Base-by-base conservation (phyloP, 2,329 filamentous ascomycete species). In the Tolypocladium endophyticum region DNA sequence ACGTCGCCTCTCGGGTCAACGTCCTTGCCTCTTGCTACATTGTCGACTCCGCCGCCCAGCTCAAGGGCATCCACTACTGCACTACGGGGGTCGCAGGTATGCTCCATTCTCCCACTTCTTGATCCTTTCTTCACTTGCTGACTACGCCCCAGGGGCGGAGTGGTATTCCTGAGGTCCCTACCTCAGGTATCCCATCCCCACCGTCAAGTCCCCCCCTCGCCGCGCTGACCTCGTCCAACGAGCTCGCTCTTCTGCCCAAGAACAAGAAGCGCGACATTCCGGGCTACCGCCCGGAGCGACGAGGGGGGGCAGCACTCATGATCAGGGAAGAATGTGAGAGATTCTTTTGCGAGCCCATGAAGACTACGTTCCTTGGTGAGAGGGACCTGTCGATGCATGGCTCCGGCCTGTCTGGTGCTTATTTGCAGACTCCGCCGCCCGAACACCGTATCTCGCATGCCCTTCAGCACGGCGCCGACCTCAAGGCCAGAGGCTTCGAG, bases 281-380 rank as follows among this genome's bases (percentile, higher is more conserved):
- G 68, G 73, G 72, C 69, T 68, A 68, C 65, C 72, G 71, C 71
- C 72, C 74, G 72, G 76, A 77, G 73, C 80, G 83, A 73, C 83
- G 82, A 88, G 89, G 89, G 89, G 92, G 92, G 91, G 92, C 92
- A 87, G 87, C 90, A 89, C 86, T 90, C 79, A 87, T 87, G 81
- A 96, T 96, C 84, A 92, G 89, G 90, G 92, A 89, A 92, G 92
- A 96, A 90, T 96, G 92, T 96, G 92, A 96, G 92, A 97, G 92
- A 84, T 93, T 96, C 88, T 96, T 96, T 86, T 96, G 92, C 81
- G 91, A 93, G 88, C 88, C 87, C 84, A 90, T 96, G 87, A 89
- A 85, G 80, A 81, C 87, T 81, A 88, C 90, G 81, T 96, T 97
- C 86, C 89, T 88, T 83, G 92, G 90, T 96, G 92, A 95, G 91